phyloP scores from a whole-genome alignment of 495 filamentous ascomycete genomes.

The Pyrenopolyporus hunteri region DNA sequence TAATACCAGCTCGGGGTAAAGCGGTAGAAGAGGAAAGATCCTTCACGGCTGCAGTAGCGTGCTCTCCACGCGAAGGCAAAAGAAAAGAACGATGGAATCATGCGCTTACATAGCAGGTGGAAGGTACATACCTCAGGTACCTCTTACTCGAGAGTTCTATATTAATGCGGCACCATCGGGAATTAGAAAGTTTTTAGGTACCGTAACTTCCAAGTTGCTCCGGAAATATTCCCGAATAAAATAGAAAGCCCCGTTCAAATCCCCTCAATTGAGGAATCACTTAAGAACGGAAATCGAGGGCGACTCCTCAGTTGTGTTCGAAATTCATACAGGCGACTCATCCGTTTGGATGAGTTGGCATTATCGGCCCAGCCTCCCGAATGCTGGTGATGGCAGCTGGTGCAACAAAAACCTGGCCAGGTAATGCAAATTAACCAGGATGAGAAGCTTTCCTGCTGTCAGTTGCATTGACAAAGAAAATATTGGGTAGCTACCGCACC shows the following conservation, averaged over 20 bases:
- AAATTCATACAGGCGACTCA: not conserved
- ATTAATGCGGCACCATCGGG: too few species aligned
- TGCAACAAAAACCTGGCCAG: conserved; percentile 10
- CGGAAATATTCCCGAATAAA: not conserved
- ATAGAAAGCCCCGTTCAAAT: too few species aligned
- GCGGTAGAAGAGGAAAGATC: conserved; percentile 1
- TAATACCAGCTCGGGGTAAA: conserved; percentile 1
- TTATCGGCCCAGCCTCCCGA: conserved; percentile 13
- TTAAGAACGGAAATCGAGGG: too few species aligned
- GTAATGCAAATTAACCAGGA: conserved; percentile 28
- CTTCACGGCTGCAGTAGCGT: conserved; percentile 20
- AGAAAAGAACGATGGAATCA: too few species aligned
- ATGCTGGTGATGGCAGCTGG: conserved; percentile 19
- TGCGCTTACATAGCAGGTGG: not conserved
- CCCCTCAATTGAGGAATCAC: too few species aligned
- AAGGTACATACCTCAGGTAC: conserved; percentile 7
- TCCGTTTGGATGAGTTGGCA: conserved; percentile 18
- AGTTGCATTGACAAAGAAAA: conserved; percentile 33
- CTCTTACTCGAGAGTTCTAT: too few species aligned
- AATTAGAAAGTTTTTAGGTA: conserved; percentile 11
- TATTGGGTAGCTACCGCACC: conserved; percentile 33
- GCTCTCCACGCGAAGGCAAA: conserved; percentile 6
- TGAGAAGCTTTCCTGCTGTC: conserved; percentile 16
- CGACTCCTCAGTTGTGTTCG: not conserved
- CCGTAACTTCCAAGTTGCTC: conserved; percentile 1